Base-by-base conservation (phyloP, 2,329 filamentous ascomycete genomes). In the Penicillium hordei region DNA sequence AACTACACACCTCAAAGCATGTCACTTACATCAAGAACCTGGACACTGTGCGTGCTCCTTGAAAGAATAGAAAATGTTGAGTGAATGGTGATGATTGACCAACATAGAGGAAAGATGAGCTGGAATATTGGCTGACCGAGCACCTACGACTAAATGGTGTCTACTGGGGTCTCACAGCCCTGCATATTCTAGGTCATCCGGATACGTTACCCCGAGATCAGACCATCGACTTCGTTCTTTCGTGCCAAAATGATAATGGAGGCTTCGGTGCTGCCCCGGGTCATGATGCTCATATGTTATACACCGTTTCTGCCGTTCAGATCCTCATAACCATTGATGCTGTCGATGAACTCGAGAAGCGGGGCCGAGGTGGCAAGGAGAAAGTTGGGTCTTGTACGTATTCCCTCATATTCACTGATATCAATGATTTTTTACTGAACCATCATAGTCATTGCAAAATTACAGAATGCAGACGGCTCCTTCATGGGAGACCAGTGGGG, bases 71-170 rank as follows among this genome's bases (percentile, higher is more conserved):
- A 25, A 53, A 55, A 51, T 51, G 15, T 23, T 48, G 15, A 29
- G 36, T 49, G 53, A 52, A 60, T 55, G 57, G 60, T 63, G 63
- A 71, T 71, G 69, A 70, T 68, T 54, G 60, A 58, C 70, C 70
- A 77, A 78, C 69, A 67, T 78, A 89, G 86, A 88, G 89, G 72
- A 92, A 90, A 79, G 92, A 97, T 81, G 91, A 97, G 77, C 87
- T 96, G 68, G 92, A 97, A 75, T 99, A 97, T 80, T 97, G 93
- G 89, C 82, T 97, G 72, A 99, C 94, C 15, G 93, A 99, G 77
- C 94, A 99, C 74, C 83, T 99, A 65, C 91, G 94, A 60, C 84
- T 99, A 57, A 97, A 94, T 73, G 94, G 94, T 44, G 85, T 99
- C 48, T 99, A 99, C 77, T 99, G 94, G 94, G 94, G 94, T 15